Evolutionary conservation across 805 yeast species (phyloP).

Genomic region (Spathaspora arborariae): DNA sequence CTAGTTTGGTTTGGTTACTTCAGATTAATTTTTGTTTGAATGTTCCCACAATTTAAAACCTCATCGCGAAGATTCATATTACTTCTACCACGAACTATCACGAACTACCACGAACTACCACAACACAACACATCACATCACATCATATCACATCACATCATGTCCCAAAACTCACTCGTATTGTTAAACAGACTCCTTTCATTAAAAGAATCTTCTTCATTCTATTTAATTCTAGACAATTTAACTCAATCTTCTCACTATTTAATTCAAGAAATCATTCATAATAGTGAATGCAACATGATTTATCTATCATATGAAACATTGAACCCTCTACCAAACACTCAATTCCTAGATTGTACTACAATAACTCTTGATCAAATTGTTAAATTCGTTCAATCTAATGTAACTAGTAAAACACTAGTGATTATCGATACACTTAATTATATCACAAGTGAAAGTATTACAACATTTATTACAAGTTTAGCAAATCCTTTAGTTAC

Average conservation of each 20-base stretch:
- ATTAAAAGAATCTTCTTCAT: constrained; percentile 71
- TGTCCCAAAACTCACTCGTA: constrained; percentile 36
- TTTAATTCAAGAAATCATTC: constrained; percentile 54
- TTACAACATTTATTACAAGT: constrained; percentile 49
- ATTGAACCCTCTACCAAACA: constrained; percentile 45
- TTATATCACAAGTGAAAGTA: constrained; percentile 42
- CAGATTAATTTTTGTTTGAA: too few species aligned
- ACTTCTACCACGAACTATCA: background rate
- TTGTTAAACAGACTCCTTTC: constrained; percentile 64
- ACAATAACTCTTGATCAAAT: constrained; percentile 15
- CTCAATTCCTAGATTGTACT: constrained; percentile 47
- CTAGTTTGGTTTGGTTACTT: too few species aligned
- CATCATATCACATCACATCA: background rate
- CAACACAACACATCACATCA: background rate
- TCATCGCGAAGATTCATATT: background rate
- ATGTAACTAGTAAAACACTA: constrained; percentile 7
- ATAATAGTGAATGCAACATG: constrained; percentile 34
- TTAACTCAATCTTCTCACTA: constrained; percentile 61
- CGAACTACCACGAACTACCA: background rate
- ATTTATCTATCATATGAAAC: constrained; percentile 71
- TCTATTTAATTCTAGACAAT: constrained; percentile 66
- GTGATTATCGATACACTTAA: constrained; percentile 46
- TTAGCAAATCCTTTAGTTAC: constrained; percentile 33
- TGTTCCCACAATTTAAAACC: background rate
- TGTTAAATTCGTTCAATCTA: constrained; percentile 16